These are phyloP conservation scores for Phytophthora crassamura DNA, from an alignment of 352 stramenopile genomes.

Conservation along the genomic window DNA sequence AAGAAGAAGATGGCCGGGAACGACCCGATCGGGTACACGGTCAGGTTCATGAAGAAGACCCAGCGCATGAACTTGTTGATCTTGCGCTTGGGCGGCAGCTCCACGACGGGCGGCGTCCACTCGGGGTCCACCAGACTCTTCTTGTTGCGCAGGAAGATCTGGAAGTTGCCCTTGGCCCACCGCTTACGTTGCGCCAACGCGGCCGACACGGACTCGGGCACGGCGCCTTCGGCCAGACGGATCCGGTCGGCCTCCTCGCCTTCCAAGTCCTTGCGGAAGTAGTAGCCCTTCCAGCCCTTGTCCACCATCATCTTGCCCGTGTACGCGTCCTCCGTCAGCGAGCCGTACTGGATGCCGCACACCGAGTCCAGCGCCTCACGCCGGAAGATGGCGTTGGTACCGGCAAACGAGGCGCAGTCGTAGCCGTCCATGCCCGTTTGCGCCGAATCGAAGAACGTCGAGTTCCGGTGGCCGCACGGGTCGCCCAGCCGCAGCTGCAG, in stretches of 20 bases:
- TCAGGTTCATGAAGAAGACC: constrained; percentile 86
- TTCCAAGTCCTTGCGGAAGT: constrained; percentile 83
- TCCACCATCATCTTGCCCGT: constrained; percentile 85
- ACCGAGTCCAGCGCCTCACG: constrained; percentile 77
- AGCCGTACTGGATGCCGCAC: constrained; percentile 77
- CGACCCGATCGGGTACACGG: constrained; percentile 76
- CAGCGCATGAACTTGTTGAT: constrained; percentile 82
- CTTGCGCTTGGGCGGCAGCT: constrained; percentile 65
- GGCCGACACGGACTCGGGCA: constrained; percentile 71
- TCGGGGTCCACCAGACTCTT: constrained; percentile 66
- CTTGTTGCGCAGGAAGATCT: constrained; percentile 78
- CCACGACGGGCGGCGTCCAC: constrained; percentile 55
- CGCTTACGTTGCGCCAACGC: constrained; percentile 72
- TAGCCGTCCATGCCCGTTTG: constrained; percentile 82
- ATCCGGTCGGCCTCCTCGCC: constrained; percentile 74
- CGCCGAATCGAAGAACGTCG: constrained; percentile 74
- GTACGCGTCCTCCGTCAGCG: constrained; percentile 78
- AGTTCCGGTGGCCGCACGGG: constrained; percentile 71
- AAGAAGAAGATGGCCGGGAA: constrained; percentile 82
- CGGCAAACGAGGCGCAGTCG: constrained; percentile 74
- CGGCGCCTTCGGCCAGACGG: constrained; percentile 65
- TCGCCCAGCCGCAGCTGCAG: constrained; percentile 69
- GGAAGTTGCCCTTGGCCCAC: constrained; percentile 83
- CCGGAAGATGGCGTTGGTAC: constrained; percentile 82
- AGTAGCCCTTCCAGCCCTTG: constrained; percentile 80